A percentile compares a stretch with the other conserved stretches of the same genome.
Conservation (phyloP, 306 rosid genomes). For the Oxytropis ochrocephala region DNA sequence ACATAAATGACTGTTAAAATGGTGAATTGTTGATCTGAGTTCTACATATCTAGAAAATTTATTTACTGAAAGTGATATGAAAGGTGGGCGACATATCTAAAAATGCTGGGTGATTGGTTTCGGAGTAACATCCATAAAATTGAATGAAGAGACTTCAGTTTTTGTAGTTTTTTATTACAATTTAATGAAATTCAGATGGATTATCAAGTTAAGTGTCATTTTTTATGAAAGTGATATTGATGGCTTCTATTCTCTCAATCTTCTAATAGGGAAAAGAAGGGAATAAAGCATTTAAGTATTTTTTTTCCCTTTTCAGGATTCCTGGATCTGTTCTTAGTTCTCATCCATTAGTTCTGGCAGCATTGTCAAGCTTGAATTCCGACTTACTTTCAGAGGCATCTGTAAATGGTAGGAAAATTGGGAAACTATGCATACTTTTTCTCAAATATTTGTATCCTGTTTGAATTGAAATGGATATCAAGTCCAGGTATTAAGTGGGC, state of each 20-base stretch:
- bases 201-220: neutral
- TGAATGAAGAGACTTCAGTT: neutral
- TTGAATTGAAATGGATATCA: neutral
- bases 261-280: neutral
- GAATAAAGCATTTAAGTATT: neutral
- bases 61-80: neutral
- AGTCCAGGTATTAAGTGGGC: neutral
- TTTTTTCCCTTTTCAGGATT: conserved; percentile 56
- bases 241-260: neutral
- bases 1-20: neutral
- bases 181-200: conserved; percentile 5
- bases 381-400: conserved; percentile 92
- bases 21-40: neutral
- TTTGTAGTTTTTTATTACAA: neutral
- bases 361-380: conserved; percentile 86
- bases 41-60: neutral
- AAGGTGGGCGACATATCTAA: neutral
- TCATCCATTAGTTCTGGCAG: conserved; percentile 89
- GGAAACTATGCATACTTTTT: neutral
- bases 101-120: neutral
- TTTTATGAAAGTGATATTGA: neutral
- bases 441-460: neutral
- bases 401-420: conserved; percentile 69
- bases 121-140: neutral
- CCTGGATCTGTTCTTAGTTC: conserved; percentile 86